These are phyloP conservation scores for Moricandia arvensis DNA, from an alignment of 345 rosid genomes.

Conservation along the genomic window DNA sequence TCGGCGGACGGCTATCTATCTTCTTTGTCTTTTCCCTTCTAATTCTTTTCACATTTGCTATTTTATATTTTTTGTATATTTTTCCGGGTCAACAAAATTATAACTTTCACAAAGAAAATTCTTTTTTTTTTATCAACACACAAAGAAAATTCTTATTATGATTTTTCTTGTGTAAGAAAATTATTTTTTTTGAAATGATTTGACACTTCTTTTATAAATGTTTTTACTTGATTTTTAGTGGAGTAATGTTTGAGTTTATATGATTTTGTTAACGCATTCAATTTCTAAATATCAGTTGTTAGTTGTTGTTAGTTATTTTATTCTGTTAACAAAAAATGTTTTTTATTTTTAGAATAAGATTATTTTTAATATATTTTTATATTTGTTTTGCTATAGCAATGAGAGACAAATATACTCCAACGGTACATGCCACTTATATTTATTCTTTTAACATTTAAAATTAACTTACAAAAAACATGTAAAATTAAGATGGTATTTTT, in stretches of 20 bases:
- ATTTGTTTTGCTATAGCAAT: too few species aligned
- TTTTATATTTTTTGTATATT: neutral
- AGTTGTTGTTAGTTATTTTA: neutral
- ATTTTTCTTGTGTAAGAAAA: neutral
- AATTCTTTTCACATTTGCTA: neutral
- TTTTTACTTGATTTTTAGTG: neutral
- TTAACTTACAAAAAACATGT: too few species aligned
- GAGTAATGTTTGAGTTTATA: neutral
- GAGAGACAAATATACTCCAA: too few species aligned
- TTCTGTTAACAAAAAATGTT: too few species aligned
- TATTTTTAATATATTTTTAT: too few species aligned
- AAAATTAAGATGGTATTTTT: too few species aligned
- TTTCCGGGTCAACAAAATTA: neutral
- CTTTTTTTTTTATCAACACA: too few species aligned
- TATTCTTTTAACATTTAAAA: too few species aligned
- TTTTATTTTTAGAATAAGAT: too few species aligned
- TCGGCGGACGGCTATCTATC: slow-evolving; percentile 38
- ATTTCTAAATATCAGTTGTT: neutral
- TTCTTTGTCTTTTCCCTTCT: slow-evolving; percentile 29
- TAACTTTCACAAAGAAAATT: neutral
- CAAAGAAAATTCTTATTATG: neutral
- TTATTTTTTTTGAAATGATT: neutral
- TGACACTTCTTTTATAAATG: neutral
- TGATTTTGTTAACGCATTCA: neutral
- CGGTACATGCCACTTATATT: too few species aligned